A percentile compares a stretch with the other conserved stretches of the same genome.
Evolutionary conservation across 164 flowering plant species (phyloP).

Genomic region (Chimonanthus praecox): DNA sequence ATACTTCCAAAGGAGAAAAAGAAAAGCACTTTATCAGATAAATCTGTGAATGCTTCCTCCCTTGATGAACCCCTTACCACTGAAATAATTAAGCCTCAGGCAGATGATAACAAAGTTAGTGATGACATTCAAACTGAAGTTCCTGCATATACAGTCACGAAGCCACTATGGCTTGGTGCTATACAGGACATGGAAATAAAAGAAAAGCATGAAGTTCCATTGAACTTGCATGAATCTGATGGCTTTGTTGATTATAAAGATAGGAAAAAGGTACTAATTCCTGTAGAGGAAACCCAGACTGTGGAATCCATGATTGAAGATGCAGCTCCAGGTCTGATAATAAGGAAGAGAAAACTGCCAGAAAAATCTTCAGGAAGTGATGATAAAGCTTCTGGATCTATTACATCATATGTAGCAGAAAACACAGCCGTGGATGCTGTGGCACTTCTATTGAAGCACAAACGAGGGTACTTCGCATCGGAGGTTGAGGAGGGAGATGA

Average conservation of each 20-base stretch:
- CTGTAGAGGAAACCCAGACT: slow-evolving; percentile 16
- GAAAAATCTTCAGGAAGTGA: slow-evolving; percentile 28
- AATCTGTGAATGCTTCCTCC: slow-evolving; percentile 18
- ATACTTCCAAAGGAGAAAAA: slow-evolving; percentile 27
- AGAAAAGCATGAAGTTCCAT: slow-evolving; percentile 28
- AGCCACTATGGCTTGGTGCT: slow-evolving; percentile 98
- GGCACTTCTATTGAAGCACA: slow-evolving; percentile 73
- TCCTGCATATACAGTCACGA: slow-evolving; percentile 36
- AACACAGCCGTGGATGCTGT: slow-evolving; percentile 69
- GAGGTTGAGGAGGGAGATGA: slow-evolving; percentile 35
- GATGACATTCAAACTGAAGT: slow-evolving; percentile 28
- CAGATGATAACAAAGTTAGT: slow-evolving; percentile 20
- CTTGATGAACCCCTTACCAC: slow-evolving; percentile 10
- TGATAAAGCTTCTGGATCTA: slow-evolving; percentile 25
- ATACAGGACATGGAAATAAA: slow-evolving; percentile 32
- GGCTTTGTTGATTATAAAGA: slow-evolving; percentile 85
- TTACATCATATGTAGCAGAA: slow-evolving; percentile 30
- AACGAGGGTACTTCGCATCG: slow-evolving; percentile 38
- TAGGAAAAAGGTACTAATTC: slow-evolving; percentile 42
- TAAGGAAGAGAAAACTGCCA: slow-evolving; percentile 70
- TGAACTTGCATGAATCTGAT: slow-evolving; percentile 30
- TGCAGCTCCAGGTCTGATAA: slow-evolving; percentile 79
- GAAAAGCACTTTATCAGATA: slow-evolving; percentile 16
- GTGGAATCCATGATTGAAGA: slow-evolving; percentile 45
- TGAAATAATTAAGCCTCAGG: slow-evolving; percentile 20